A percentile compares a stretch with the other conserved stretches of the same genome.
These are phyloP conservation scores for Strigomonas culicis DNA, from an alignment of 208 protist genomes.

Conservation along the genomic window DNA sequence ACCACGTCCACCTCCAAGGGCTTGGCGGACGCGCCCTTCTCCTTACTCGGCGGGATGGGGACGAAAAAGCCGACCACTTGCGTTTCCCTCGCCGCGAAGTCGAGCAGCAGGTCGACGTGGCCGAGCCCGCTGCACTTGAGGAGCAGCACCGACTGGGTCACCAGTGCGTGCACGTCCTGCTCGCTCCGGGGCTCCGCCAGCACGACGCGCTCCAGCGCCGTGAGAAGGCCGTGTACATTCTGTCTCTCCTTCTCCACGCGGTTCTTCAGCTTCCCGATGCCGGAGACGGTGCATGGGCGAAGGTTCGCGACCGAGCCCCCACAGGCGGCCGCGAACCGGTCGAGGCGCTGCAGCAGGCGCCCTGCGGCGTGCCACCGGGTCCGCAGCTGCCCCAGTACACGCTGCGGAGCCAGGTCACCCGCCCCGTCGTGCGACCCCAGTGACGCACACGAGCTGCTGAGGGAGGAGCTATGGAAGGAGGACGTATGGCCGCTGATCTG, in stretches of 20 bases:
- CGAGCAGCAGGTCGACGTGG: not conserved
- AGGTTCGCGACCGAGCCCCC: not conserved
- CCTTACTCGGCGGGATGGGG: not conserved
- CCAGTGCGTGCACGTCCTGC: not conserved
- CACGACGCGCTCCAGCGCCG: not conserved
- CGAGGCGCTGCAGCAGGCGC: not conserved
- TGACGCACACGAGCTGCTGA: too few relatives aligned
- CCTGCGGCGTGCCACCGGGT: not conserved
- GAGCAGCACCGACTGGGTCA: slow-evolving; percentile 3
- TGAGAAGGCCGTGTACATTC: not conserved
- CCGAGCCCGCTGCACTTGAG: not conserved
- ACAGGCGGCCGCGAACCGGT: not conserved
- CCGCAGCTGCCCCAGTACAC: not conserved
- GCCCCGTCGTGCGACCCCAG: slow-evolving; percentile 3
- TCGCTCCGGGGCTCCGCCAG: too few relatives aligned
- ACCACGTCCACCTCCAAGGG: slow-evolving; percentile 53
- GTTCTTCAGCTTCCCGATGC: slow-evolving; percentile 10
- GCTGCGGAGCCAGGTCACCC: not conserved
- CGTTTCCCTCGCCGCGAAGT: not conserved
- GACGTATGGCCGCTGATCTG: too few relatives aligned
- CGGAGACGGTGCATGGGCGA: not conserved
- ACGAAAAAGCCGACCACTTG: not conserved
- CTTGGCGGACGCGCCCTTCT: not conserved
- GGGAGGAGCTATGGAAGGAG: too few relatives aligned
- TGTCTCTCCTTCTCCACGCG: slow-evolving; percentile 3